These are phyloP conservation scores for Lomentospora prolificans DNA, from an alignment of 2,329 filamentous ascomycete genomes.

Conservation along the genomic window DNA sequence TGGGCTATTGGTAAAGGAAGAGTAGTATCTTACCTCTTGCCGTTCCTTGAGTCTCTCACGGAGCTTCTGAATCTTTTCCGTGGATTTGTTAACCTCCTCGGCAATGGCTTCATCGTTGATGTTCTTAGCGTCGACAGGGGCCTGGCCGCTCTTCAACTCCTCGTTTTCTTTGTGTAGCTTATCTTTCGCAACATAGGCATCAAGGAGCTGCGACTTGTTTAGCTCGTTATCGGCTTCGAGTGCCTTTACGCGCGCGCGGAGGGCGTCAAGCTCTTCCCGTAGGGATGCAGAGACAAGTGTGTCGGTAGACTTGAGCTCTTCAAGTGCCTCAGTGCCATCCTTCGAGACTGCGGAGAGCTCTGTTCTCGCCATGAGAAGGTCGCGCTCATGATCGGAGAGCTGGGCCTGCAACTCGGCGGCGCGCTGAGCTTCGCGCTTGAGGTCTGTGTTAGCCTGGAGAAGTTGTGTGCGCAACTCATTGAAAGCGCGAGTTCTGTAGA, in stretches of 20 bases:
- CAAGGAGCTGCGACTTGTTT: constrained; percentile 49
- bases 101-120: constrained; percentile 23
- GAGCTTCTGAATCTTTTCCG: constrained; percentile 49
- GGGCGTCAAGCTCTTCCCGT: constrained; percentile 44
- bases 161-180: constrained; percentile 46
- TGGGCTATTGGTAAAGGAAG: not conserved
- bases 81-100: constrained; percentile 29
- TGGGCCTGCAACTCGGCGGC: constrained; percentile 36
- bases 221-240: constrained; percentile 43
- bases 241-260: constrained; percentile 40
- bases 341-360: constrained; percentile 46
- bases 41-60: constrained; percentile 43
- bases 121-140: constrained; percentile 22
- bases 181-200: constrained; percentile 51
- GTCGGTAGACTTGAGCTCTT: constrained; percentile 50
- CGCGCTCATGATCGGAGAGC: constrained; percentile 43
- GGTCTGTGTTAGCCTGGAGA: constrained; percentile 33
- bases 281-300: constrained; percentile 49
- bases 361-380: constrained; percentile 40
- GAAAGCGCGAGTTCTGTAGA: constrained; percentile 43
- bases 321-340: constrained; percentile 43
- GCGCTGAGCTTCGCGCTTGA: constrained; percentile 33
- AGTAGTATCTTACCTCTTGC: constrained; percentile 42
- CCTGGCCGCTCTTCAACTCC: constrained; percentile 26
- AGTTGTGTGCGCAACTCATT: constrained; percentile 40